phyloP scores from a whole-genome alignment of 352 stramenopile species.

The Pythium periplocum region DNA sequence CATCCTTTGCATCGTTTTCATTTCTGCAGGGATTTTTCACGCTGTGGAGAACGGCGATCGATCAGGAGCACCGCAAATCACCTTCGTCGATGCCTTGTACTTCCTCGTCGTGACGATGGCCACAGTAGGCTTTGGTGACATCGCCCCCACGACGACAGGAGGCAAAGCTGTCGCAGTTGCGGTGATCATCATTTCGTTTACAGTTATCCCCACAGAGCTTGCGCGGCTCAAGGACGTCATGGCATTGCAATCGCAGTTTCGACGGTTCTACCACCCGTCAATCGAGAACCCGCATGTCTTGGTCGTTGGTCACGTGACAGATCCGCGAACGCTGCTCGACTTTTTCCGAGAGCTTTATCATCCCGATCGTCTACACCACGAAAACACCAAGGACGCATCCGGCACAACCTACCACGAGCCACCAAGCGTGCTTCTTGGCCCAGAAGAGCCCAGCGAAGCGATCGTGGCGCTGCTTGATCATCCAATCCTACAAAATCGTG shows the following conservation, averaged over 20 bases:
- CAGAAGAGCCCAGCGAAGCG: conserved; percentile 41
- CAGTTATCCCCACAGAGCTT: conserved; percentile 47
- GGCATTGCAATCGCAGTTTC: conserved; percentile 59
- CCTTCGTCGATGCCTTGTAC: conserved; percentile 56
- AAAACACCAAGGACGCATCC: conserved; percentile 8
- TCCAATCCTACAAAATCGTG: conserved; percentile 48
- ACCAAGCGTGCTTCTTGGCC: conserved; percentile 49
- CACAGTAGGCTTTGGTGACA: conserved; percentile 53
- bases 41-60: conserved; percentile 37
- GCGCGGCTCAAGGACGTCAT: conserved; percentile 49
- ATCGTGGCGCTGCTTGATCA: conserved; percentile 53
- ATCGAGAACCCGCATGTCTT: conserved; percentile 52
- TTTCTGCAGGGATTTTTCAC: conserved; percentile 54
- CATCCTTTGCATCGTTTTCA: conserved; percentile 60
- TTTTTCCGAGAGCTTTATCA: conserved; percentile 69
- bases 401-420: conserved; percentile 33
- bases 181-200: conserved; percentile 56
- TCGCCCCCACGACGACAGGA: conserved; percentile 31
- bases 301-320: conserved; percentile 46
- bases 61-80: conserved; percentile 21
- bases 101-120: conserved; percentile 55
- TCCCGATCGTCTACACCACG: conserved; percentile 22
- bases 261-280: conserved; percentile 42
- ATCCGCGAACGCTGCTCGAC: conserved; percentile 42
- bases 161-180: conserved; percentile 37